These are phyloP conservation scores for Lyophyllum semitale DNA, from an alignment of 768 basidiomycete species.

Conservation along the genomic window DNA sequence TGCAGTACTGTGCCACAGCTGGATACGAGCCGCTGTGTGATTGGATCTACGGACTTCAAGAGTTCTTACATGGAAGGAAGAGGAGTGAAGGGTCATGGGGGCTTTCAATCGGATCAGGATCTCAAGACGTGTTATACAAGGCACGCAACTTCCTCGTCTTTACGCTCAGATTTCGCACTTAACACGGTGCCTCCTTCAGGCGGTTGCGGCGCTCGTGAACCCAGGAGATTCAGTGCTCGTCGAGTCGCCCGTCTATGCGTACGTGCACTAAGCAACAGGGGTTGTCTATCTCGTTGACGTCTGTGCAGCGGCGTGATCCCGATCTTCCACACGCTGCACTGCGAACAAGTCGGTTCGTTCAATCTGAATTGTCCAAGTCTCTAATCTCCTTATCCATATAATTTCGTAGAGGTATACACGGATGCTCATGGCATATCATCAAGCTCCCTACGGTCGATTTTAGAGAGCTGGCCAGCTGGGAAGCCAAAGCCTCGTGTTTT, in stretches of 20 bases:
- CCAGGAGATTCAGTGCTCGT: slow-evolving; percentile 80
- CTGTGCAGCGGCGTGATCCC: slow-evolving; percentile 59
- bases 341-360: no score
- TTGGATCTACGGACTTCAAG: slow-evolving; percentile 77
- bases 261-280: slow-evolving; percentile 20
- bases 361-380: no score
- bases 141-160: slow-evolving; percentile 16
- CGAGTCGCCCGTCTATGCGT: slow-evolving; percentile 79
- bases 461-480: slow-evolving; percentile 68
- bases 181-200: slow-evolving; percentile 39
- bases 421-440: slow-evolving; percentile 71
- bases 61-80: slow-evolving; percentile 62
- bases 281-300: slow-evolving; percentile 9
- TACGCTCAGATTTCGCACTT: neutral
- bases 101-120: slow-evolving; percentile 77
- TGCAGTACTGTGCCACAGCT: slow-evolving; percentile 78
- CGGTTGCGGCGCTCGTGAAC: slow-evolving; percentile 66
- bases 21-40: slow-evolving; percentile 65
- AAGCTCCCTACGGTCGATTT: slow-evolving; percentile 51
- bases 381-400: neutral
- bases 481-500: slow-evolving; percentile 73
- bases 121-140: slow-evolving; percentile 87
- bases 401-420: slow-evolving; percentile 59
- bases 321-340: slow-evolving; percentile 50
- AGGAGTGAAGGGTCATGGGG: slow-evolving; percentile 71